Evolutionary conservation across 805 yeast species (phyloP).

Genomic region (Candida ipomoeae): DNA sequence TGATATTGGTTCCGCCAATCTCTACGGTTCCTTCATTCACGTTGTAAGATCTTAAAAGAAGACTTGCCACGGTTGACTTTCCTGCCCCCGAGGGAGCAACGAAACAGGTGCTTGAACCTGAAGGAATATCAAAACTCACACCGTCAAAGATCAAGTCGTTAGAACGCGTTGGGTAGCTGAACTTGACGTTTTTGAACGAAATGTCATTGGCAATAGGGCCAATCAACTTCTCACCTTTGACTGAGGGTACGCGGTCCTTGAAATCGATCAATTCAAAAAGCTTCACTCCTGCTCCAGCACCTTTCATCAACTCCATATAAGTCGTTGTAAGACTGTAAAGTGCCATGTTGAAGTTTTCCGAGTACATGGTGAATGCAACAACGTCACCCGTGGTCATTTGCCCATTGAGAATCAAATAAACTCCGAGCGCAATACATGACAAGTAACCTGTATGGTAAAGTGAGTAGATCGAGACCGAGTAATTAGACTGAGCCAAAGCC

Average conservation of each 20-base stretch:
- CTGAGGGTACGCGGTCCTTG: conserved; percentile 32
- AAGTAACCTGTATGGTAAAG: conserved; percentile 42
- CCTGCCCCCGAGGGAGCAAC: conserved; percentile 63
- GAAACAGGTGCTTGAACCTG: conserved; percentile 37
- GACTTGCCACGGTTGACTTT: conserved; percentile 53
- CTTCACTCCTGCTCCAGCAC: conserved; percentile 44
- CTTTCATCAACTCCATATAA: conserved; percentile 45
- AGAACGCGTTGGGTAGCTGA: conserved; percentile 41
- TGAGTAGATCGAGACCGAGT: conserved; percentile 39
- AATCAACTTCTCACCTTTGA: conserved; percentile 29
- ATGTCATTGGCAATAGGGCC: conserved; percentile 25
- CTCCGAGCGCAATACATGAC: conserved; percentile 41
- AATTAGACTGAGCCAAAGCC: conserved; percentile 43
- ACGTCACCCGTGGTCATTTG: conserved; percentile 47
- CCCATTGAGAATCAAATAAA: conserved; percentile 38
- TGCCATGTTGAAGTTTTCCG: conserved; percentile 42
- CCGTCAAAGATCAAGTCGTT: conserved; percentile 34
- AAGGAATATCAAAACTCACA: conserved; percentile 33
- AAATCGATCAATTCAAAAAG: conserved; percentile 40
- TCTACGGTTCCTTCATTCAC: conserved; percentile 45
- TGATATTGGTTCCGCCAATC: conserved; percentile 50
- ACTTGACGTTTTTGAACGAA: conserved; percentile 36
- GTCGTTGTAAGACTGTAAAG: conserved; percentile 43
- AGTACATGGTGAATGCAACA: conserved; percentile 44
- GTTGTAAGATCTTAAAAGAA: conserved; percentile 50